Evolutionary conservation across 768 basidiomycete genomes (phyloP).

Genomic region (Chalciporus pseudorubinellus): DNA sequence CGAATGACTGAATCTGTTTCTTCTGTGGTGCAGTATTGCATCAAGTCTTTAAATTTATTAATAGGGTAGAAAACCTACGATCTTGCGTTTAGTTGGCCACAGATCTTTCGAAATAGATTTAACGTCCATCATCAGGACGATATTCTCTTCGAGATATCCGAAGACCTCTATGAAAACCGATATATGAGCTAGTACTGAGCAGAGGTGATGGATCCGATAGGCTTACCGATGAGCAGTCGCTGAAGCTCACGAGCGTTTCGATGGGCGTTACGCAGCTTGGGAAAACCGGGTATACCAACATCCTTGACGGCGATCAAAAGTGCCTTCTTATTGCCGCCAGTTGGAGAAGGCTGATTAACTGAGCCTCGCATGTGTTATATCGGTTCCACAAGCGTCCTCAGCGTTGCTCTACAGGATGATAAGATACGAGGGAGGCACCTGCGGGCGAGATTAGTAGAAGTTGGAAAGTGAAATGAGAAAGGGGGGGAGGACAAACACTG

Average conservation of each 20-base stretch:
- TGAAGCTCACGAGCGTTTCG: slow-evolving; percentile 14
- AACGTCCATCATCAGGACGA: slow-evolving; percentile 44
- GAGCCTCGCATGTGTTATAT: slow-evolving; percentile 6
- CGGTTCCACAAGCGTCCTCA: background rate
- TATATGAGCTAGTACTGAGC: background rate
- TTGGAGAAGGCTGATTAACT: background rate
- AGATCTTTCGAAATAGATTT: slow-evolving; percentile 20
- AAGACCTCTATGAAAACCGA: slow-evolving; percentile 30
- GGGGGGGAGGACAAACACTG: too few species aligned
- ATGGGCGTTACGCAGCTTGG: slow-evolving; percentile 11
- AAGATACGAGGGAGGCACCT: slow-evolving; percentile 7
- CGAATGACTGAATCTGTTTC: slow-evolving; percentile 42
- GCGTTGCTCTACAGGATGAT: slow-evolving; percentile 1
- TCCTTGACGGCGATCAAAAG: slow-evolving; percentile 25
- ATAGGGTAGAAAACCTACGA: slow-evolving; percentile 34
- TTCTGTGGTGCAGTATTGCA: slow-evolving; percentile 29
- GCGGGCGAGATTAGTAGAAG: background rate
- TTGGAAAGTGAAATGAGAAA: background rate
- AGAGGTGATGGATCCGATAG: background rate
- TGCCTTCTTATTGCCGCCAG: slow-evolving; percentile 13
- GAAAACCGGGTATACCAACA: background rate
- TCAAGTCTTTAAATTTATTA: background rate
- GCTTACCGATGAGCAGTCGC: slow-evolving; percentile 24
- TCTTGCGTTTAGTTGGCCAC: slow-evolving; percentile 43
- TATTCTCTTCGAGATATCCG: slow-evolving; percentile 37